A percentile compares a stretch with the other conserved stretches of the same genome.
These are phyloP conservation scores for Aspergillus conjunctus DNA, from an alignment of 495 filamentous ascomycete genomes.

Conservation along the genomic window DNA sequence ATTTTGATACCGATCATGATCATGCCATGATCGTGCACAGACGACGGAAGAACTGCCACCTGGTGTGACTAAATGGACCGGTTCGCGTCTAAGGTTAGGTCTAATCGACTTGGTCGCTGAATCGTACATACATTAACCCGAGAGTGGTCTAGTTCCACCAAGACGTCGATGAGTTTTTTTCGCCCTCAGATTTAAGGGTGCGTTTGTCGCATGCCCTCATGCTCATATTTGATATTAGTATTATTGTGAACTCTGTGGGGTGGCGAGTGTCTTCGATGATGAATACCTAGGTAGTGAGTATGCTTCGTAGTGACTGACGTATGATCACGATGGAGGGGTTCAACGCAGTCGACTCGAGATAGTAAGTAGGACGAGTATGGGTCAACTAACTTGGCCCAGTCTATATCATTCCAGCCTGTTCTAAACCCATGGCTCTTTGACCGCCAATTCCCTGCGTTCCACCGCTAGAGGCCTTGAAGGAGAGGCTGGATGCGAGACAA, in stretches of 20 bases:
- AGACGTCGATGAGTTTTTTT: slow-evolving; percentile 1
- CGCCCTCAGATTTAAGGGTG: not conserved
- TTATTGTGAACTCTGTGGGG: not conserved
- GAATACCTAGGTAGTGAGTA: no score
- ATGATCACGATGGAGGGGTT: no score
- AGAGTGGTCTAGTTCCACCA: slow-evolving; percentile 3
- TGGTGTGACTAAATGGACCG: no score
- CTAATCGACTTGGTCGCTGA: not conserved
- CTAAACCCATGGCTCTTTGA: slow-evolving; percentile 2
- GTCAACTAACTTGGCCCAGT: no score
- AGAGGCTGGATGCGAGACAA: not conserved
- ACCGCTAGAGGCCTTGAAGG: not conserved
- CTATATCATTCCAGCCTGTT: slow-evolving; percentile 7
- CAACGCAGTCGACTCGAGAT: no score
- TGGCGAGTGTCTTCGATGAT: not conserved
- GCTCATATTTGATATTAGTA: not conserved
- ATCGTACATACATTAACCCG: not conserved
- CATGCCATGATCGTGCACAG: no score
- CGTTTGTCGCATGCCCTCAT: slow-evolving; percentile 9
- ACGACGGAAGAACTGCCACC: no score
- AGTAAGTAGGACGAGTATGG: no score
- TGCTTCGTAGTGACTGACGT: no score
- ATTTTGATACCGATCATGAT: no score
- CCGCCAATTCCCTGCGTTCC: slow-evolving; percentile 9
- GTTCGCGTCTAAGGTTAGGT: not conserved